phyloP scores from a whole-genome alignment of 768 basidiomycete genomes.

The Jaapia argillacea region DNA sequence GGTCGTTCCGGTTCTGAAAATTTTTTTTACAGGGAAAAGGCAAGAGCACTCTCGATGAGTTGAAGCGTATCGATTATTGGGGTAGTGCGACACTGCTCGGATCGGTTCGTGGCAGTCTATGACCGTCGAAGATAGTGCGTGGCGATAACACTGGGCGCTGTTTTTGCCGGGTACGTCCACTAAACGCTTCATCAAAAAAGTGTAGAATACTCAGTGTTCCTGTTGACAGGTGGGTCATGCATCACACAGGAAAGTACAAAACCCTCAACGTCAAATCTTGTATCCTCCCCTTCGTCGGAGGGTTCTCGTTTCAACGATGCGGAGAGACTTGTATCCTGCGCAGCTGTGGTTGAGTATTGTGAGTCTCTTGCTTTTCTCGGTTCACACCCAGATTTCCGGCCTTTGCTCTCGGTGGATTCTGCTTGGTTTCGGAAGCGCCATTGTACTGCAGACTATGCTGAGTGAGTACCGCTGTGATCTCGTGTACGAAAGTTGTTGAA shows the following conservation, averaged over 20 bases:
- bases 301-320: constrained; percentile 34
- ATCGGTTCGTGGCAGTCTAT: constrained; percentile 31
- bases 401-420: constrained; percentile 43
- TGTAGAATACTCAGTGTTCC: too few relatives aligned
- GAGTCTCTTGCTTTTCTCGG: constrained; percentile 13
- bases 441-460: constrained; percentile 60
- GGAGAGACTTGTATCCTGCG: constrained; percentile 36
- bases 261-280: constrained; percentile 51
- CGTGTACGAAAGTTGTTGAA: constrained; percentile 2
- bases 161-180: constrained; percentile 48
- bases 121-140: constrained; percentile 52
- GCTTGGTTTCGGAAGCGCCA: constrained; percentile 65
- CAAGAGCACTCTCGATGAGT: constrained; percentile 51
- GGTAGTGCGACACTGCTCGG: constrained; percentile 55
- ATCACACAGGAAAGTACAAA: constrained; percentile 54
- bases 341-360: constrained; percentile 56
- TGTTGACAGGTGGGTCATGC: constrained; percentile 56
- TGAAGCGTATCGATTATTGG: constrained; percentile 72
- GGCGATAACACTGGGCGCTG: constrained; percentile 48
- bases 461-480: constrained; percentile 29
- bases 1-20: background rate
- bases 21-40: constrained; percentile 52
- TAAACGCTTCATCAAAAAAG: background rate
- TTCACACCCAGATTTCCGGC: too few relatives aligned
- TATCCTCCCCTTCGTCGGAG: constrained; percentile 48